Percentiles rank a stretch among this genome's conserved stretches.
phyloP scores from a whole-genome alignment of 345 rosid genomes.

The Excoecaria cochinchinensis region DNA sequence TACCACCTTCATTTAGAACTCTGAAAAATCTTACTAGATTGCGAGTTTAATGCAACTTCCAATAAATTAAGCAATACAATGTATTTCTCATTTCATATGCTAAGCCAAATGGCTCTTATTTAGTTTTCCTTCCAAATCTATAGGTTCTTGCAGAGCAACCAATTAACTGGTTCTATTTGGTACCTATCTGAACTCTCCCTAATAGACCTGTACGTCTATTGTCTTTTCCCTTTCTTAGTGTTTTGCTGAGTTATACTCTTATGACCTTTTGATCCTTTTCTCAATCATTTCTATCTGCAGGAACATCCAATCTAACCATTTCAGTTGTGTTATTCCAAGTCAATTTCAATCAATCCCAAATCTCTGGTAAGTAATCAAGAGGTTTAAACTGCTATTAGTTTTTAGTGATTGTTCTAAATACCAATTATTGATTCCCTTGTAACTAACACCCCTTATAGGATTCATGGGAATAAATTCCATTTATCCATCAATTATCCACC shows the following conservation, averaged over 20 bases:
- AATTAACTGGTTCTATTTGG: constrained; percentile 82
- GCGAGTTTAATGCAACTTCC: constrained; percentile 44
- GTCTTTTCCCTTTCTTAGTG: not conserved
- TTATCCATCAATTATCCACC: constrained; percentile 53
- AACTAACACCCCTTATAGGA: constrained; percentile 45
- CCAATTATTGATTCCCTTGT: constrained; percentile 4
- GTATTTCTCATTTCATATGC: not conserved
- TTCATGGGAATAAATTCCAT: constrained; percentile 75
- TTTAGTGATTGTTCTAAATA: not conserved
- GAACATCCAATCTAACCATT: constrained; percentile 71
- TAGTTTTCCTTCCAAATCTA: constrained; percentile 4
- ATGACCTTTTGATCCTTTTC: constrained; percentile 26
- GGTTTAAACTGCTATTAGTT: constrained; percentile 13
- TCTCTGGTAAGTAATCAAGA: constrained; percentile 53
- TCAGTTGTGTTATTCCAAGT: constrained; percentile 81
- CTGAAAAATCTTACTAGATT: constrained; percentile 63
- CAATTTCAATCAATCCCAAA: constrained; percentile 77
- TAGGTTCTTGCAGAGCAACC: constrained; percentile 85
- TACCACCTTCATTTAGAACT: constrained; percentile 77
- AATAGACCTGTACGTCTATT: constrained; percentile 57
- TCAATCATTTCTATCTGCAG: constrained; percentile 40
- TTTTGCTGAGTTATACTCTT: constrained; percentile 16
- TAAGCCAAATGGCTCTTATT: constrained; percentile 6
- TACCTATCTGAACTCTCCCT: constrained; percentile 76
- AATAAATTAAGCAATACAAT: not conserved